Base-by-base conservation (phyloP, 2,329 filamentous ascomycete genomes). In the Xylaria sp. region DNA sequence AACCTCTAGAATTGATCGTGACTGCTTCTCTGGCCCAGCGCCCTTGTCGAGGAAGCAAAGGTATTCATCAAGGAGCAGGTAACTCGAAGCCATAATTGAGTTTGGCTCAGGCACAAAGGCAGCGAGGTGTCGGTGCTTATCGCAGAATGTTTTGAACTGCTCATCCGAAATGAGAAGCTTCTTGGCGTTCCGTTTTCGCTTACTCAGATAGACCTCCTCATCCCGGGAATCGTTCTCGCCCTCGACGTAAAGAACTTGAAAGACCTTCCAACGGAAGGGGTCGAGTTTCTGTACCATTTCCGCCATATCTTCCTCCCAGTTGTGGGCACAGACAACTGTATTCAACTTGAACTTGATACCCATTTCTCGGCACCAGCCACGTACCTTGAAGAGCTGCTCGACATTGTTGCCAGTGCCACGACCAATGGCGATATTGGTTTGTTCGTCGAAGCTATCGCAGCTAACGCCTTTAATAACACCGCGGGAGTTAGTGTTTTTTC, bases 261-360 rank as follows among this genome's bases (percentile, higher is more conserved):
- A 87, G 28, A 76, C 78, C 69, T 85, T 86, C 83, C 83, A 86
- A 0, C 84, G 78, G 61, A 83, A 84, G 2, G 83, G 83, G 3
- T 71, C 69, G 11, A 86, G 71, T 40, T 66, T 43, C 14, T 67
- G 58, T 7, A 86, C 76, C 3, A 64, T 69, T 14, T 60, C 67
- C 42, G 74, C 76, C 81, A 83, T 84, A 63, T 83, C 80, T 70
- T 87, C 83, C 2, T 79, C 55, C 71, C 74, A 81, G 66, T 86
- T 86, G 52, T 79, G 72, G 2, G 66, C 73, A 68, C 78, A 80
- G 3, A 86, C 78, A 0, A 86, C 83, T 0, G 84, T 86, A 72
- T 87, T 87, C 53, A 86, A 70, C 75, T 87, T 86, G 76, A 87
- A 85, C 71, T 79, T 82, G 70, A 86, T 79, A 1, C 77, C 77